Conservation (phyloP, 1,284 basidiomycete genomes). For the Termitomyces sp. region DNA sequence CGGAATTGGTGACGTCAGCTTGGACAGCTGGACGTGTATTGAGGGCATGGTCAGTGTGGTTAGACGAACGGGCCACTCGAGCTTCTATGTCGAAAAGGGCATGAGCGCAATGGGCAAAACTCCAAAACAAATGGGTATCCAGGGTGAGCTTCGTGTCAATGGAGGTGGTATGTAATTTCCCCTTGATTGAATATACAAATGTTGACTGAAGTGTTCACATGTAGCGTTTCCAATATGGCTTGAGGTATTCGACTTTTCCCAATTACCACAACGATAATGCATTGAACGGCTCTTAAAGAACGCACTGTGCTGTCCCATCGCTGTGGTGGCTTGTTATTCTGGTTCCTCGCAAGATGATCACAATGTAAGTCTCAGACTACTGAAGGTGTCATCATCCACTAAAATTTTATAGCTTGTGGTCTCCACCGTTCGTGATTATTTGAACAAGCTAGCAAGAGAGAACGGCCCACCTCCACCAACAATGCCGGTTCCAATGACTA, state of each 20-base stretch:
- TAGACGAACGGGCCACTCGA: constrained; percentile 74
- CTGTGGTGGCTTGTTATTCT: constrained; percentile 74
- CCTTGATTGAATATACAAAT: not conserved
- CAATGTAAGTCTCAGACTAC: constrained; percentile 39
- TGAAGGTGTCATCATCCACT: not conserved
- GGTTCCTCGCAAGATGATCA: constrained; percentile 78
- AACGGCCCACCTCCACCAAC: constrained; percentile 24
- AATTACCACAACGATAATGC: constrained; percentile 1
- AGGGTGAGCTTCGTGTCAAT: constrained; percentile 56
- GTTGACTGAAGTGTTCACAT: constrained; percentile 10
- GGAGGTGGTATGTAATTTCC: constrained; percentile 60
- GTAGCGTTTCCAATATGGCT: constrained; percentile 80
- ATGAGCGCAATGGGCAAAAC: constrained; percentile 78
- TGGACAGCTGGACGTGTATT: constrained; percentile 73
- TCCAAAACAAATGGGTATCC: constrained; percentile 61
- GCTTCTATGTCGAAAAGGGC: constrained; percentile 77
- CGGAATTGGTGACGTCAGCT: constrained; percentile 67
- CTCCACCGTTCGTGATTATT: constrained; percentile 62
- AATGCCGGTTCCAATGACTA: constrained; percentile 25
- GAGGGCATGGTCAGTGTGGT: constrained; percentile 78
- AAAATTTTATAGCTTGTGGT: constrained; percentile 49
- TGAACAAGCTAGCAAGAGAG: constrained; percentile 51
- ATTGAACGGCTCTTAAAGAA: constrained; percentile 42
- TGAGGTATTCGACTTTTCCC: constrained; percentile 42
- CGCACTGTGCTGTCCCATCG: constrained; percentile 76